These are phyloP conservation scores for Trichomonascaceae sp. DNA, from an alignment of 1,139 yeast genomes.

Conservation along the genomic window DNA sequence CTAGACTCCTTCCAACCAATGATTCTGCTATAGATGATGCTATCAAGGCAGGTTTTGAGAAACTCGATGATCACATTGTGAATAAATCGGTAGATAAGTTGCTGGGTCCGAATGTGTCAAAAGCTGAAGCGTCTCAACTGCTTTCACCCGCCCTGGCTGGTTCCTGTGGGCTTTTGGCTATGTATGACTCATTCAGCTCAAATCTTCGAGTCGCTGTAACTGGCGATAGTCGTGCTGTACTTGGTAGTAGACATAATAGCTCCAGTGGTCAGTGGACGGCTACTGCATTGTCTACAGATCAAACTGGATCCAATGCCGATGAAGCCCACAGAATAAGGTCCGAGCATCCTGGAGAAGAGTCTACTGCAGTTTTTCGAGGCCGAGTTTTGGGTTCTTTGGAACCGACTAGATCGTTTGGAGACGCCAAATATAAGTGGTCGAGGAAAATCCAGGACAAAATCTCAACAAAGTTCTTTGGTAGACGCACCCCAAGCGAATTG, in stretches of 20 bases:
- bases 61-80: slow-evolving; percentile 82
- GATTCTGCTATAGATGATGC: slow-evolving; percentile 73
- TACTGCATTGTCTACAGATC: slow-evolving; percentile 79
- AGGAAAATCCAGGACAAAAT: slow-evolving; percentile 70
- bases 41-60: slow-evolving; percentile 70
- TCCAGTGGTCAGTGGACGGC: slow-evolving; percentile 76
- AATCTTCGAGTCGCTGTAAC: slow-evolving; percentile 85
- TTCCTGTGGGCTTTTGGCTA: slow-evolving; percentile 83
- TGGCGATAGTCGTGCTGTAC: slow-evolving; percentile 91
- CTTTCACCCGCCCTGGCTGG: slow-evolving; percentile 94
- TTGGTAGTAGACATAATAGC: slow-evolving; percentile 55
- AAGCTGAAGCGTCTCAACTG: slow-evolving; percentile 61
- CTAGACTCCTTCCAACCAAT: slow-evolving; percentile 48
- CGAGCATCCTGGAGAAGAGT: slow-evolving; percentile 90
- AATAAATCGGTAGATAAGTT: slow-evolving; percentile 64
- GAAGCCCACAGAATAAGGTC: slow-evolving; percentile 78
- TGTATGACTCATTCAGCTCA: slow-evolving; percentile 72
- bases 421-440: slow-evolving; percentile 82
- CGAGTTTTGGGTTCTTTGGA: slow-evolving; percentile 91
- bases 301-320: slow-evolving; percentile 85
- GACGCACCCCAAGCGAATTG: slow-evolving; percentile 70
- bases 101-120: slow-evolving; percentile 52
- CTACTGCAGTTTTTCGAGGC: slow-evolving; percentile 70
- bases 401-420: slow-evolving; percentile 97
- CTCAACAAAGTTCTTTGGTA: slow-evolving; percentile 75